Base-by-base conservation (phyloP, 2,329 filamentous ascomycete species). In the Ustulina deusta region DNA sequence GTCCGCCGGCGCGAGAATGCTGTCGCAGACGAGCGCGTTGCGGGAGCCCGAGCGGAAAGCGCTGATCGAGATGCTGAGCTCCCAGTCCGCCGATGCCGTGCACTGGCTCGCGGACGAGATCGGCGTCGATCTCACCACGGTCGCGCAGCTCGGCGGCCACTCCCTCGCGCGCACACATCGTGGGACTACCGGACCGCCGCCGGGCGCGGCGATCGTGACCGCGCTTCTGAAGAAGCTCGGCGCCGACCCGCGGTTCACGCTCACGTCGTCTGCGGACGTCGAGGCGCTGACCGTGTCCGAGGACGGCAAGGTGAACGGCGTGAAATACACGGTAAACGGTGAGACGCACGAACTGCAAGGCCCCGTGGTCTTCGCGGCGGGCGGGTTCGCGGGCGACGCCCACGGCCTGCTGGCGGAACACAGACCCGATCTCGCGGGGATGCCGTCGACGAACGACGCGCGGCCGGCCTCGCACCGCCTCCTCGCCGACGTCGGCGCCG, bases 381-480 rank as follows among this genome's bases (percentile, higher is more conserved):
- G 89, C 6, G 89, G 89, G 0, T 91, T 91, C 66, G 88, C 83
- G 0, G 89, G 89, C 11, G 89, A 91, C 73, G 83, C 86, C 2
- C 76, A 83, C 25, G 89, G 89, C 0, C 74, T 90, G 44, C 76
- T 91, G 0, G 82, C 84, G 0, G 75, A 81, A 49, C 85, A 90
- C 75, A 82, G 88, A 0, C 87, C 87, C 0, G 89, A 91, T 72
- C 81, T 91, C 0, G 80, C 81, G 2, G 85, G 86, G 0, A 82
- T 88, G 9, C 88, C 89, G 0, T 90, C 88, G 0, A 91, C 89
- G 0, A 90, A 90, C 70, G 87, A 90, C 13, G 82, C 85, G 1
- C 78, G 85, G 0, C 84, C 87, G 0, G 87, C 86, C 0, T 81
- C 86, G 1, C 87, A 89, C 63, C 74, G 73, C 0, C 71, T 86